phyloP scores from a whole-genome alignment of 73 alveolate species.

The Symbiodinium natans region DNA sequence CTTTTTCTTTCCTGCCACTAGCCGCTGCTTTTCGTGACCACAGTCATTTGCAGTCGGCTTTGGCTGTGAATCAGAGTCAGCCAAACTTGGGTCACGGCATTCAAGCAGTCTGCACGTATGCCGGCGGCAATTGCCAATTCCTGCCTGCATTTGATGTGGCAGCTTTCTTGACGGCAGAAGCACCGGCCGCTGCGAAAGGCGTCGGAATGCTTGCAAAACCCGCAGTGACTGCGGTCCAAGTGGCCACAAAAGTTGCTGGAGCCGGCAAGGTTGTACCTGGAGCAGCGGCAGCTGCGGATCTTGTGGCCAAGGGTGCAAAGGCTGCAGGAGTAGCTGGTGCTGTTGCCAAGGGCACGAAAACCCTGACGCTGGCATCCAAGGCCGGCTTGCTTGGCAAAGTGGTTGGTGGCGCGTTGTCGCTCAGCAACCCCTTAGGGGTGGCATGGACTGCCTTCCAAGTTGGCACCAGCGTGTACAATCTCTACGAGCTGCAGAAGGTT shows the following conservation, averaged over 20 bases:
- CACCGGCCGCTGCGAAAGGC: conserved; percentile 20
- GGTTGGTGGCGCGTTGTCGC: background rate
- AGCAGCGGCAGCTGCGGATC: background rate
- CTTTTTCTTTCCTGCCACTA: background rate
- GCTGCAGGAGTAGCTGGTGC: conserved; percentile 12
- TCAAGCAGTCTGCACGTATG: background rate
- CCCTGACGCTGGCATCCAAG: background rate
- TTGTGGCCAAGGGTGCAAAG: background rate
- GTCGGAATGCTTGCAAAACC: conserved; percentile 27
- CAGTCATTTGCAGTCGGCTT: background rate
- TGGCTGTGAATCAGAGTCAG: background rate
- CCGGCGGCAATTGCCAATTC: conserved; percentile 20
- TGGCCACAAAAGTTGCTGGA: background rate
- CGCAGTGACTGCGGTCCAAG: conserved; percentile 1
- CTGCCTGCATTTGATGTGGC: conserved; percentile 28
- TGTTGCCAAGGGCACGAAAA: background rate
- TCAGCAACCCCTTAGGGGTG: background rate
- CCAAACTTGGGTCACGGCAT: conserved; percentile 16
- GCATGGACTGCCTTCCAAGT: background rate
- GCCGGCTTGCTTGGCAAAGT: conserved; percentile 6
- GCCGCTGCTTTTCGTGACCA: background rate
- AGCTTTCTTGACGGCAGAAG: background rate
- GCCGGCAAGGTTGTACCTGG: background rate
- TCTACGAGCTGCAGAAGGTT: background rate
- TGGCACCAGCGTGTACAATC: background rate